Conservation (phyloP, 495 filamentous ascomycete genomes). For the Aspergillus affinis region DNA sequence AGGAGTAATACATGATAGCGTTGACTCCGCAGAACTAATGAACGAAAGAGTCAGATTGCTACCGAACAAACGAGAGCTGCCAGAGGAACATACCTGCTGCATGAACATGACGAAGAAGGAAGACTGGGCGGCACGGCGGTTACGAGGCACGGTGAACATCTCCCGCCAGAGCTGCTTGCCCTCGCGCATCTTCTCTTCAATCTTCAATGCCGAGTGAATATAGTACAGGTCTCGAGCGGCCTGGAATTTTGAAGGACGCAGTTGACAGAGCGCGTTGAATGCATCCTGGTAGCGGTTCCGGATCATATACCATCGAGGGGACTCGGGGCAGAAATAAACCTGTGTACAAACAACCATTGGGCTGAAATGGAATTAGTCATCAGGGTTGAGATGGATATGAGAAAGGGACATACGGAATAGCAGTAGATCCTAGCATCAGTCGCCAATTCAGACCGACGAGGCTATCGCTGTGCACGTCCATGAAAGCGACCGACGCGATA, state of each 20-base stretch:
- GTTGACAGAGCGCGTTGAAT: conserved; percentile 62
- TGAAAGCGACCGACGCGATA: conserved; percentile 70
- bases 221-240: conserved; percentile 83
- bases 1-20: conserved; percentile 58
- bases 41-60: neutral
- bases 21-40: conserved; percentile 47
- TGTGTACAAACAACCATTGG: conserved; percentile 14
- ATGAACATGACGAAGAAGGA: conserved; percentile 82
- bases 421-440: conserved; percentile 78
- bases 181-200: conserved; percentile 62
- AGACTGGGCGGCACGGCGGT: conserved; percentile 73
- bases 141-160: conserved; percentile 70
- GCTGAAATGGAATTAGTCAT: conserved; percentile 3
- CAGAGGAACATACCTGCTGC: conserved; percentile 62
- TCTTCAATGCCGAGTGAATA: conserved; percentile 69
- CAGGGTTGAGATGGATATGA: conserved; percentile 58
- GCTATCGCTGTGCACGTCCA: conserved; percentile 53
- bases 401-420: conserved; percentile 61
- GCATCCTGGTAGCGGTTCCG: conserved; percentile 65
- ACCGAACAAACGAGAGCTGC: neutral
- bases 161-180: conserved; percentile 59
- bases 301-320: conserved; percentile 76
- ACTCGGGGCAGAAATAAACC: conserved; percentile 74
- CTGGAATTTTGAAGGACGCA: conserved; percentile 70
- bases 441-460: conserved; percentile 75